Percentiles rank a stretch among this genome's conserved stretches.
phyloP scores from a whole-genome alignment of 805 yeast species.

The Nakazawaea holstii region DNA sequence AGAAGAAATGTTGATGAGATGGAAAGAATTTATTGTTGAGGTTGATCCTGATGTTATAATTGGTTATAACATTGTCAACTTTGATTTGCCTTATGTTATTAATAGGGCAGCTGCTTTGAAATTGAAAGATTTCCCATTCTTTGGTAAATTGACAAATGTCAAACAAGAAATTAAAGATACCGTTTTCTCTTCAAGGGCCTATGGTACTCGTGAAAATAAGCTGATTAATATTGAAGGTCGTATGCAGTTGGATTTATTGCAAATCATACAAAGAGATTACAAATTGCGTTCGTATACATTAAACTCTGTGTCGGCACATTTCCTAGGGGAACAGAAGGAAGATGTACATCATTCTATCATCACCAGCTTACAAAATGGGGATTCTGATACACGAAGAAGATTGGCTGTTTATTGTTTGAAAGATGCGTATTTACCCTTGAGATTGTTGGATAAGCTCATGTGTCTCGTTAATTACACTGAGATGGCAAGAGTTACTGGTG shows the following conservation, averaged over 20 bases:
- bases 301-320: constrained; percentile 92
- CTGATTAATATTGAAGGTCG: constrained; percentile 92
- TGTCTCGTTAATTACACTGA: constrained; percentile 95
- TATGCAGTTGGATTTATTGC: constrained; percentile 88
- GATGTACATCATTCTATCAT: constrained; percentile 97
- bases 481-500: constrained; percentile 99
- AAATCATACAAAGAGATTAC: constrained; percentile 90
- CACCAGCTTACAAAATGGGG: constrained; percentile 91
- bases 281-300: constrained; percentile 91
- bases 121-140: constrained; percentile 68
- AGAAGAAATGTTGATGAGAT: constrained; percentile 72
- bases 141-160: constrained; percentile 66
- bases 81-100: constrained; percentile 88
- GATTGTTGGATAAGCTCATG: constrained; percentile 90
- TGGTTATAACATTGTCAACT: constrained; percentile 92
- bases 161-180: constrained; percentile 79
- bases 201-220: constrained; percentile 92
- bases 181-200: constrained; percentile 88
- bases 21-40: constrained; percentile 81
- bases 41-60: constrained; percentile 95
- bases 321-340: constrained; percentile 92
- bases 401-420: constrained; percentile 95
- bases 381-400: constrained; percentile 86
- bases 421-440: constrained; percentile 88
- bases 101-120: constrained; percentile 79